Conservation (phyloP, 768 basidiomycete species). For the Pleurotus eryngii region DNA sequence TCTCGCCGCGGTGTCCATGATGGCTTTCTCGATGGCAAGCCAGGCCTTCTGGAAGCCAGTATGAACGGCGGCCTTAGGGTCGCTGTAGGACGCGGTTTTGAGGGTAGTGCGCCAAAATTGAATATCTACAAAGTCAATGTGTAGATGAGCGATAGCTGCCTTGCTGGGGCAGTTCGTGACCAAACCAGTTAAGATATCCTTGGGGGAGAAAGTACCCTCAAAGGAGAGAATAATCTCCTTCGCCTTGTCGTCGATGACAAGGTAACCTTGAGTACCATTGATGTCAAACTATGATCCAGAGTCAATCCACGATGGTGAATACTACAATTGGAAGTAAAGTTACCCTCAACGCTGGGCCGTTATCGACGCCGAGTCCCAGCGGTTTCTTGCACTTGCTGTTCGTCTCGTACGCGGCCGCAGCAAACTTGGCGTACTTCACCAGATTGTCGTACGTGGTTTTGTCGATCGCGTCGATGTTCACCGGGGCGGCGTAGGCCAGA, state of each 20-base stretch:
- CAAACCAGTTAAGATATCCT: neutral
- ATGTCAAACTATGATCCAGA: neutral
- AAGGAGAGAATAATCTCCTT: neutral
- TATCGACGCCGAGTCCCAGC: neutral
- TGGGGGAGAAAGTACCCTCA: conserved; percentile 1
- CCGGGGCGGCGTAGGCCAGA: neutral
- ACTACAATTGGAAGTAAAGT: neutral
- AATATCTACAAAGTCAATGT: no score
- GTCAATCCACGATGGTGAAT: neutral
- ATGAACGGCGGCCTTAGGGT: neutral
- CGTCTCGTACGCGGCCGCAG: neutral
- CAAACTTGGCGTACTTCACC: conserved; percentile 5
- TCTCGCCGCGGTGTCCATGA: neutral
- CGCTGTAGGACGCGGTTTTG: neutral
- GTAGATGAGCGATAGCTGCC: no score
- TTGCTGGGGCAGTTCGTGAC: no score
- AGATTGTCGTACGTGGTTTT: conserved; percentile 2
- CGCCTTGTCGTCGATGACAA: neutral
- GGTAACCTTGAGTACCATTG: neutral
- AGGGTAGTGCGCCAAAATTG: conserved; percentile 1
- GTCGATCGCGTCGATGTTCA: neutral
- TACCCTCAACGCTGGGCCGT: neutral
- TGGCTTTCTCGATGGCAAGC: neutral
- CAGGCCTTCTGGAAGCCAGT: conserved; percentile 7
- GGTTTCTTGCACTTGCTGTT: conserved; percentile 4